Base-by-base conservation (phyloP, 208 protist species). In the Giardia muris region DNA sequence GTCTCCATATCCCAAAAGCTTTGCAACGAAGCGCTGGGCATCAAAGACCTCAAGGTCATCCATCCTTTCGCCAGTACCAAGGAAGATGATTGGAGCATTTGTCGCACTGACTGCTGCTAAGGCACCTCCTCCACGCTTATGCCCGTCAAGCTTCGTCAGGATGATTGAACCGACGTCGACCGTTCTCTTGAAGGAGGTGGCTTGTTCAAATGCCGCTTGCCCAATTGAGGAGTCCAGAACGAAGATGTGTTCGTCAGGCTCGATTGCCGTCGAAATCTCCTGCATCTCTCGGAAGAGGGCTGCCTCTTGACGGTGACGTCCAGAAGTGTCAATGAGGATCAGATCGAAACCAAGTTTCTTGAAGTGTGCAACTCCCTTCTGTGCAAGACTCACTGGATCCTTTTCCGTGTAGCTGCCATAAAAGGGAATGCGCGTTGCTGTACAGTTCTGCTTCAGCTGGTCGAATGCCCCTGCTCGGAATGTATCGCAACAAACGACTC, bases 261-360 rank as follows among this genome's bases (percentile, higher is more conserved):
- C 76, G 47, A 94, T 89, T 1, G 57, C 67, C 1, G 46, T 67
- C 2, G 22, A 4, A 46, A 94, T 87, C 45, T 67, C 1, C 46
- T 94, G 1, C 94, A 95, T 95, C 92, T 95, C 94, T 45, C 67
- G 3, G 44, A 95, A 92, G 0, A 95, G 46, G 0, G 43, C 93
- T n/a, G 43, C 48, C 0, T 92, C 89, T 86, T 95, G 94, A 89
- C 90, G 93, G 46, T 94, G 93, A n/a, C 94, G 39, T 22, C 94
- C 94, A 3, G 93, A 94, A 3, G 94, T 95, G 93, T 95, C 94
- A 43, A 95, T 90, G 47, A 95, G 90, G 47, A 95, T 94, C 0
- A 95, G 39, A 0, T 95, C 92, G 43, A 88, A 93, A 0, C 44
- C 86, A 1, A 93, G 48, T 19, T 91, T 89, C 44, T 30, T 92